Evolutionary conservation across 1,284 basidiomycete genomes (phyloP).

Genomic region (Phylloboletellus chloephorus): DNA sequence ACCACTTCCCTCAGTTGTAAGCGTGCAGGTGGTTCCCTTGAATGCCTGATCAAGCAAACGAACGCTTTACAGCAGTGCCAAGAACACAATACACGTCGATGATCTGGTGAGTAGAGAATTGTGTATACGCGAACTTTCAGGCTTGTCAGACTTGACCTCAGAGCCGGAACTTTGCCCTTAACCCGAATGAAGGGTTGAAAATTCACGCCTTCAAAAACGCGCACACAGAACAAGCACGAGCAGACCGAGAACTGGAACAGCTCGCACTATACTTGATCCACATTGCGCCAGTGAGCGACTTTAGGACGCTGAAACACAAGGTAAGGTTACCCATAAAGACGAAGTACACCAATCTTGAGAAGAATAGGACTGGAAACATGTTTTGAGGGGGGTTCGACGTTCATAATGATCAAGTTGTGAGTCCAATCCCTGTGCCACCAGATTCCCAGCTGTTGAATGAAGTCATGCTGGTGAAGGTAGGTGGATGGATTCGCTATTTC

Average conservation of each 20-base stretch:
- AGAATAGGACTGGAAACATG: constrained; percentile 29
- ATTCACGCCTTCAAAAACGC: constrained; percentile 78
- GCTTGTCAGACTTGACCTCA: constrained; percentile 24
- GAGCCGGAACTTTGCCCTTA: constrained; percentile 83
- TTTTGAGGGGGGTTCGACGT: constrained; percentile 22
- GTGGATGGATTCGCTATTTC: too few species aligned
- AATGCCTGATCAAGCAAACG: neutral
- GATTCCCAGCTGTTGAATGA: too few species aligned
- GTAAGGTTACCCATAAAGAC: constrained; percentile 30
- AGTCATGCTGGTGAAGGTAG: too few species aligned
- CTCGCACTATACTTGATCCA: constrained; percentile 61
- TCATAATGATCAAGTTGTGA: constrained; percentile 1
- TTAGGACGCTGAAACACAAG: constrained; percentile 55
- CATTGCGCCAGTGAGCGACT: constrained; percentile 49
- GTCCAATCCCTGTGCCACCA: too few species aligned
- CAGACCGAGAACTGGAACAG: constrained; percentile 65
- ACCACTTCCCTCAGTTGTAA: constrained; percentile 74
- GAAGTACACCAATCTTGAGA: neutral
- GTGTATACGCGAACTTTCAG: neutral
- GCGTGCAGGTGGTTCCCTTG: constrained; percentile 21
- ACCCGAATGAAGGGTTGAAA: constrained; percentile 79
- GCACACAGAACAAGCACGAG: constrained; percentile 53
- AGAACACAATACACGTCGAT: constrained; percentile 85
- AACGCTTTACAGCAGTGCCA: constrained; percentile 46
- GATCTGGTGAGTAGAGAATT: constrained; percentile 53